Conservation (phyloP, 2,329 filamentous ascomycete species). For the Cladobotryum mycophilum region DNA sequence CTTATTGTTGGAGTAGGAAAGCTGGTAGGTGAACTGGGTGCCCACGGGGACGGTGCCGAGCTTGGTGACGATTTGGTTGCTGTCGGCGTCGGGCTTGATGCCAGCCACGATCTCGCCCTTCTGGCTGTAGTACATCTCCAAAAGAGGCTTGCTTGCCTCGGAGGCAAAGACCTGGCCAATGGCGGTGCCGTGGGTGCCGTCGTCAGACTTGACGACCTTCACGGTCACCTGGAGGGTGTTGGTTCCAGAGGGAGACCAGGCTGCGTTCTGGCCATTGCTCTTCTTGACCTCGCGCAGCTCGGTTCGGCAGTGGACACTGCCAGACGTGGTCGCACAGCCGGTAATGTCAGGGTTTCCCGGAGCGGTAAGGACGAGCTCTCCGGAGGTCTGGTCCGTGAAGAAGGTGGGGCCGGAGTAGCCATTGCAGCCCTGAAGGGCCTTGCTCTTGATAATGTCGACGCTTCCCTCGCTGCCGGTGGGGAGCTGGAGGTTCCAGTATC, state of each 20-base stretch:
- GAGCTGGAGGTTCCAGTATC: constrained; percentile 32
- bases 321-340: constrained; percentile 32
- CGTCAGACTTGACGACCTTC: constrained; percentile 27
- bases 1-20: constrained; percentile 28
- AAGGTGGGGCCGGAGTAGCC: constrained; percentile 30
- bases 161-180: constrained; percentile 35
- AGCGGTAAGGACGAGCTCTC: constrained; percentile 33
- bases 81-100: constrained; percentile 23
- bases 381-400: constrained; percentile 27
- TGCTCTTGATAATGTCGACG: constrained; percentile 20
- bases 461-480: constrained; percentile 25
- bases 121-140: constrained; percentile 33
- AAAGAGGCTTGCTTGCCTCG: constrained; percentile 30
- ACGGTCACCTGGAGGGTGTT: constrained; percentile 15
- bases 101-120: constrained; percentile 30
- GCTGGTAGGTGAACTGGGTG: constrained; percentile 30
- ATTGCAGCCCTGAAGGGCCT: constrained; percentile 27
- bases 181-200: constrained; percentile 25
- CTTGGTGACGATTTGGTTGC: constrained; percentile 24
- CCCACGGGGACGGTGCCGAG: constrained; percentile 28
- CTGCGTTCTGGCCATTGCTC: constrained; percentile 26
- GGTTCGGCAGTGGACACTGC: constrained; percentile 36
- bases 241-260: constrained; percentile 9
- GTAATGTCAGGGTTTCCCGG: constrained; percentile 27
- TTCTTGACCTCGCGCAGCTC: constrained; percentile 33